phyloP scores from a whole-genome alignment of 2,329 filamentous ascomycete genomes.

The Beauveria australis region DNA sequence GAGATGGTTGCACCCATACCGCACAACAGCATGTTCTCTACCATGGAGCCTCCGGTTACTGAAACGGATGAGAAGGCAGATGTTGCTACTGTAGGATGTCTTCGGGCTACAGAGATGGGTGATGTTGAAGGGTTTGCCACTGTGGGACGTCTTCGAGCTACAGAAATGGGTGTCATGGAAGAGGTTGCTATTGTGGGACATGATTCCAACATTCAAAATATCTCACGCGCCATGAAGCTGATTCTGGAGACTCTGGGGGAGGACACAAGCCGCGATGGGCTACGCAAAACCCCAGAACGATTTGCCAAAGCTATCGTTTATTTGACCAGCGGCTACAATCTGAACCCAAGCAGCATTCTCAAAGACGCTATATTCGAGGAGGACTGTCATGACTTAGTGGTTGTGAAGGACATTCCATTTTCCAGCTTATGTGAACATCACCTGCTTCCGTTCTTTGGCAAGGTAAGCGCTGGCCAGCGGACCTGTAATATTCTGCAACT shows the following conservation, averaged over 20 bases:
- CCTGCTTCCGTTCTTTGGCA: neutral
- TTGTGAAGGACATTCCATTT: neutral
- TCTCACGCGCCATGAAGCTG: neutral
- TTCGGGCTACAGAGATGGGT: neutral
- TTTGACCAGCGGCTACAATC: neutral
- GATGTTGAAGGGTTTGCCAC: neutral
- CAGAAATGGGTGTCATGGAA: neutral
- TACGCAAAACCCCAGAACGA: neutral
- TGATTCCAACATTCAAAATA: neutral
- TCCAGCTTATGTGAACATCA: slow-evolving; percentile 2
- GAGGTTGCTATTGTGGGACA: neutral
- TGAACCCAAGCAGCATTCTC: neutral
- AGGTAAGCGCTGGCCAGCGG: neutral
- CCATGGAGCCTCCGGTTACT: too few relatives aligned
- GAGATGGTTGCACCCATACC: too few relatives aligned
- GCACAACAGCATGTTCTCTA: too few relatives aligned
- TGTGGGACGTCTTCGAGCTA: neutral
- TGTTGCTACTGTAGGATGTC: neutral
- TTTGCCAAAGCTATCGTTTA: neutral
- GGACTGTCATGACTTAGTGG: neutral
- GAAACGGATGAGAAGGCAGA: neutral
- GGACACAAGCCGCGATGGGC: neutral
- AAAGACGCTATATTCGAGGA: neutral
- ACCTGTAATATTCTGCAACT: neutral
- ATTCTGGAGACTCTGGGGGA: neutral